These are phyloP conservation scores for Extremus antarcticus DNA, from an alignment of 495 filamentous ascomycete genomes.

Conservation along the genomic window DNA sequence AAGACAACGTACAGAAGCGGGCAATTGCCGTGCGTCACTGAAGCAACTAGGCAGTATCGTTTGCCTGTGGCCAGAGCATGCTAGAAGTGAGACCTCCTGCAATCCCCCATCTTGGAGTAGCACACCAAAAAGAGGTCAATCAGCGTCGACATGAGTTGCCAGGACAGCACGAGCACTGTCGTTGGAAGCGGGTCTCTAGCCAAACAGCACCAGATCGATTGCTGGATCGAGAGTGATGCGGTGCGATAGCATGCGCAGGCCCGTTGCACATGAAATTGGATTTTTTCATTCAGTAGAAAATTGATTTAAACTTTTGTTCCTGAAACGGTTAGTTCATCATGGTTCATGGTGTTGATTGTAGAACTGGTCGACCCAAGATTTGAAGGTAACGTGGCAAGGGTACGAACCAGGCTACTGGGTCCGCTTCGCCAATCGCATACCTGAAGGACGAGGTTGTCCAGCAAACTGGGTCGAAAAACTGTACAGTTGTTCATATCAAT, in stretches of 20 bases:
- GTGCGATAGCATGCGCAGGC: neutral
- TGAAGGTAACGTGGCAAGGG: neutral
- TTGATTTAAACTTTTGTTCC: neutral
- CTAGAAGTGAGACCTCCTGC: too few species aligned
- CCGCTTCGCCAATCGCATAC: neutral
- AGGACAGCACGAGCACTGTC: neutral
- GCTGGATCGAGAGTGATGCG: neutral
- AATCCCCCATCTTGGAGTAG: neutral
- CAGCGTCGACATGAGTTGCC: neutral
- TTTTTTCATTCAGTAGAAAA: neutral
- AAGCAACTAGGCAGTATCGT: neutral
- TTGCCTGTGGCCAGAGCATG: neutral
- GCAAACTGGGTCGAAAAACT: too few species aligned
- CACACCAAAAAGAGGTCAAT: neutral
- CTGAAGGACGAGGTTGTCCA: too few species aligned
- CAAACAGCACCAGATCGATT: neutral
- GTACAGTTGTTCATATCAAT: too few species aligned
- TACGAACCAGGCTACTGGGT: neutral
- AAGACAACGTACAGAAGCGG: conserved; percentile 11
- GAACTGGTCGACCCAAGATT: neutral
- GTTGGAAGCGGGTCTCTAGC: too few species aligned
- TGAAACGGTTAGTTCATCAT: neutral
- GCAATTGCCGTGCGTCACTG: neutral
- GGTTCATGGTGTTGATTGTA: neutral
- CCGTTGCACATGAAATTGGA: neutral